A percentile compares a stretch with the other conserved stretches of the same genome.
Evolutionary conservation across 1,284 basidiomycete genomes (phyloP).

Genomic region (Hypsizygus ulmarius): DNA sequence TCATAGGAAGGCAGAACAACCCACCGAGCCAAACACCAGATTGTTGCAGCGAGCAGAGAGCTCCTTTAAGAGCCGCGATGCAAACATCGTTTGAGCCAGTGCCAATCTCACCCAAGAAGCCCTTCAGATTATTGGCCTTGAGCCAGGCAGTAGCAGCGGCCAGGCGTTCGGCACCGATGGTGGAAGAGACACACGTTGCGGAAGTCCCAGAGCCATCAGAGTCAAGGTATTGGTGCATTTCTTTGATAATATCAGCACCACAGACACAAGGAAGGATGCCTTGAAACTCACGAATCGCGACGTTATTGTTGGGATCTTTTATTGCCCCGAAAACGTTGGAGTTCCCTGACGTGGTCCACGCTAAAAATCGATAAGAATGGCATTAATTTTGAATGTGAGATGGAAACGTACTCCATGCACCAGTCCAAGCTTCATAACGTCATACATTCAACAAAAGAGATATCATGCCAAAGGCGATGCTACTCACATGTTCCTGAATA

Average conservation of each 20-base stretch:
- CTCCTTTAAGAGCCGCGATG: slow-evolving; percentile 53
- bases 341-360: slow-evolving; percentile 58
- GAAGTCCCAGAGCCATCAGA: slow-evolving; percentile 61
- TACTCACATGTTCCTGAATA: slow-evolving; percentile 39
- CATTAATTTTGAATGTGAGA: neutral
- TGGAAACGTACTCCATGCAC: slow-evolving; percentile 45
- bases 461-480: neutral
- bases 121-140: slow-evolving; percentile 55
- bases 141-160: slow-evolving; percentile 57
- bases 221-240: slow-evolving; percentile 73
- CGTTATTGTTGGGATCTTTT: slow-evolving; percentile 60
- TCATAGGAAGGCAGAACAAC: slow-evolving; percentile 1
- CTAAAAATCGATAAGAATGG: slow-evolving; percentile 21
- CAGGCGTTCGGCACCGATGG: slow-evolving; percentile 58
- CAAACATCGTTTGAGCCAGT: slow-evolving; percentile 52
- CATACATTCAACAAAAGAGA: slow-evolving; percentile 1
- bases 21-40: slow-evolving; percentile 56
- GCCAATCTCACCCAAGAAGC: slow-evolving; percentile 64
- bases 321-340: slow-evolving; percentile 48
- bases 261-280: neutral
- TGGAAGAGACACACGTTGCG: slow-evolving; percentile 52
- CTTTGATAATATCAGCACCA: slow-evolving; percentile 25
- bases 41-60: slow-evolving; percentile 57
- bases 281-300: slow-evolving; percentile 47
- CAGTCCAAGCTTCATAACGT: slow-evolving; percentile 36